Evolutionary conservation across 1,139 yeast genomes (phyloP).

Genomic region (Nakaseomyces nivariensis): DNA sequence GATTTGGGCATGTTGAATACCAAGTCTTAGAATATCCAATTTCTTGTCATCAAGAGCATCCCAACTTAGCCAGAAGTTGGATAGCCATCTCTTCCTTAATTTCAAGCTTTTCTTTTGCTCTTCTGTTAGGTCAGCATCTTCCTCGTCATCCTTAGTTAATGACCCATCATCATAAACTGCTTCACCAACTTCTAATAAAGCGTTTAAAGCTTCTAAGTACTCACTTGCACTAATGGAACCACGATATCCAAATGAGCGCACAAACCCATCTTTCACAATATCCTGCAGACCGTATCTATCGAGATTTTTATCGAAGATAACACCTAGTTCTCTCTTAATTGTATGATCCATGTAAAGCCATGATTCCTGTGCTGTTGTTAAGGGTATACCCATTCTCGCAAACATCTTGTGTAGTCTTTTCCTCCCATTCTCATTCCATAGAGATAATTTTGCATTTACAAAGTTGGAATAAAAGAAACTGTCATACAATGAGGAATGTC

Average conservation of each 20-base stretch:
- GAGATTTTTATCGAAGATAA: conserved; percentile 59
- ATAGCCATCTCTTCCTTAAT: conserved; percentile 58
- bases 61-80: conserved; percentile 92
- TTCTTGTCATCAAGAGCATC: conserved; percentile 61
- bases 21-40: conserved; percentile 53
- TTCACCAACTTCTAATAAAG: conserved; percentile 62
- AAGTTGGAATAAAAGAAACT: conserved; percentile 83
- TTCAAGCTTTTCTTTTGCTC: conserved; percentile 28
- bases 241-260: conserved; percentile 75
- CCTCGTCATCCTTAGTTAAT: conserved; percentile 13
- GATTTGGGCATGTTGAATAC: conserved; percentile 68
- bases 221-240: conserved; percentile 90
- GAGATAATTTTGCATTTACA: conserved; percentile 73
- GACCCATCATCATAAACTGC: conserved; percentile 24
- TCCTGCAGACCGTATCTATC: conserved; percentile 77
- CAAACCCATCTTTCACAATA: conserved; percentile 74
- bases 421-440: conserved; percentile 90
- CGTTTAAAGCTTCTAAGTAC: conserved; percentile 79
- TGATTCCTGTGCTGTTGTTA: conserved; percentile 78
- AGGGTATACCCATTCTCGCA: conserved; percentile 92
- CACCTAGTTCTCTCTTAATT: conserved; percentile 62
- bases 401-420: conserved; percentile 80
- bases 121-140: conserved; percentile 22
- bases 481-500: conserved; percentile 92
- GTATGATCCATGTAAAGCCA: conserved; percentile 87